Conservation (phyloP, 331 rosid genomes). For the Malus hybrid region DNA sequence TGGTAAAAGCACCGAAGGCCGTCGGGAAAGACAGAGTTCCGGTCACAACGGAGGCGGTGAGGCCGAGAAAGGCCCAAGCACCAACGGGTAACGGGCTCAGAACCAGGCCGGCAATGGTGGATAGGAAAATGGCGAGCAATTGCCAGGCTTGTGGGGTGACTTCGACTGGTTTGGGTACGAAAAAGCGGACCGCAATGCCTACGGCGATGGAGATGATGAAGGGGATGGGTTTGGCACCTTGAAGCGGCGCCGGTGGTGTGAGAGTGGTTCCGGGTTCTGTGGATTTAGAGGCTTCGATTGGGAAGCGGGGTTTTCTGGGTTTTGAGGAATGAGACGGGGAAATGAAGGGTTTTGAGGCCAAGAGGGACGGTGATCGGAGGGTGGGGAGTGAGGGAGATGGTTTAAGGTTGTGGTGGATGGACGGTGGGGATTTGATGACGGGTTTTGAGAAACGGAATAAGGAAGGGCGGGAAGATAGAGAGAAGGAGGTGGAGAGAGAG, state of each 20-base stretch:
- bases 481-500: constrained; percentile 46
- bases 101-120: constrained; percentile 86
- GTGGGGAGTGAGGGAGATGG: constrained; percentile 14
- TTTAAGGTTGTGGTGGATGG: constrained; percentile 1
- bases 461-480: constrained; percentile 21
- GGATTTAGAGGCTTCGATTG: constrained; percentile 39
- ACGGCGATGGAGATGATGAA: constrained; percentile 42
- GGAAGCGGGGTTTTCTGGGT: constrained; percentile 21
- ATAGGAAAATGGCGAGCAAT: constrained; percentile 70
- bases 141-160: constrained; percentile 88
- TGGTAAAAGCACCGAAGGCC: constrained; percentile 85
- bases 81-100: constrained; percentile 91
- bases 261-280: not conserved
- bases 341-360: constrained; percentile 23
- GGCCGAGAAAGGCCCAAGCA: constrained; percentile 90
- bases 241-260: constrained; percentile 1
- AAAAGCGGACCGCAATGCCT: constrained; percentile 60
- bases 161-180: constrained; percentile 68
- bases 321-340: constrained; percentile 19
- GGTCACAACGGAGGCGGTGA: constrained; percentile 56
- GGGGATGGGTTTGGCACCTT: constrained; percentile 69
- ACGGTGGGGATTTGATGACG: constrained; percentile 29
- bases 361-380: constrained; percentile 28
- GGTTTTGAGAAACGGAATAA: constrained; percentile 4
- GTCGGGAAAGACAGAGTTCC: constrained; percentile 56